These are phyloP conservation scores for Candida nemodendra DNA, from an alignment of 805 yeast genomes.

Conservation along the genomic window DNA sequence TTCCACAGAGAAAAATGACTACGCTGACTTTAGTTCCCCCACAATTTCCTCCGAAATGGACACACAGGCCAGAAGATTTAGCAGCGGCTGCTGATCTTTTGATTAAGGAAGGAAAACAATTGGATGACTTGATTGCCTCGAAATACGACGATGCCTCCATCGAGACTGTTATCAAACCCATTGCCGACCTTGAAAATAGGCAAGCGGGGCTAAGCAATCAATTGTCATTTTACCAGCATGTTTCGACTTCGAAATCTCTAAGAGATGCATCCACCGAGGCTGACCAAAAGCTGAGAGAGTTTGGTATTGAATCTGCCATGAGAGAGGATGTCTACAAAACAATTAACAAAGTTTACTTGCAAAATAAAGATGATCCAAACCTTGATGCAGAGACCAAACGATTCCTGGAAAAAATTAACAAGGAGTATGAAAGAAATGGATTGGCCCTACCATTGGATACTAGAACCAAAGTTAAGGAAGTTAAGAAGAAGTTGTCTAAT, in stretches of 20 bases:
- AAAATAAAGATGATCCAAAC: constrained; percentile 29
- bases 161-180: constrained; percentile 54
- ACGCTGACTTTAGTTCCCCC: constrained; percentile 22
- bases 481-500: constrained; percentile 59
- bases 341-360: constrained; percentile 51
- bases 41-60: constrained; percentile 55
- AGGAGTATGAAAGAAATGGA: constrained; percentile 65
- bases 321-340: constrained; percentile 66
- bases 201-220: constrained; percentile 46
- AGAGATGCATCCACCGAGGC: constrained; percentile 71
- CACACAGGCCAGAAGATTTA: constrained; percentile 52
- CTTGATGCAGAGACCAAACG: constrained; percentile 56
- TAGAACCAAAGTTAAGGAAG: constrained; percentile 53
- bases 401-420: constrained; percentile 55
- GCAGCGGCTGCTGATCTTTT: constrained; percentile 41
- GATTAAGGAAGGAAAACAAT: constrained; percentile 40
- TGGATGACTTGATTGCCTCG: constrained; percentile 55
- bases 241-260: constrained; percentile 59
- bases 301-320: constrained; percentile 59
- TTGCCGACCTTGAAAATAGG: constrained; percentile 50
- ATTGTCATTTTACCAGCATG: constrained; percentile 69
- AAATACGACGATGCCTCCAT: constrained; percentile 47
- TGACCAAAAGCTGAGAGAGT: constrained; percentile 54
- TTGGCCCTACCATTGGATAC: constrained; percentile 55
- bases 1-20: no score